Evolutionary conservation across 1,284 basidiomycete species (phyloP).

Genomic region (Ceratobasidium sp.): DNA sequence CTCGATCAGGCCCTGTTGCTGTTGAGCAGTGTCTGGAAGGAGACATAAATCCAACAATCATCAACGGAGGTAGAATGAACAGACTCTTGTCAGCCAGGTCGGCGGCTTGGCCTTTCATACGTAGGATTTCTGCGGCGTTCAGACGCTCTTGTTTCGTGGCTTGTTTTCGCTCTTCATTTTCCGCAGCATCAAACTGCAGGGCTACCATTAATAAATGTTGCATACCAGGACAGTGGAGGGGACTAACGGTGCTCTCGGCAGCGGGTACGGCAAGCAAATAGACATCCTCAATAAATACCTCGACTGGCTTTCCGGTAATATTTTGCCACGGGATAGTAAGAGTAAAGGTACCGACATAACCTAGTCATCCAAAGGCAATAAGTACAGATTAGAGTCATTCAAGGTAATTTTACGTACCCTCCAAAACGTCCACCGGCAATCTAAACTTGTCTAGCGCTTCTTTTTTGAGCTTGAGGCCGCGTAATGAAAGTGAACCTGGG

Average conservation of each 20-base stretch:
- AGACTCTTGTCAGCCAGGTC: slow-evolving; percentile 59
- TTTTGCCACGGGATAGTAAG: slow-evolving; percentile 97
- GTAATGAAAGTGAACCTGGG: slow-evolving; percentile 85
- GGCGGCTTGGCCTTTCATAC: slow-evolving; percentile 71
- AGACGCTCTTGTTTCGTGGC: slow-evolving; percentile 91
- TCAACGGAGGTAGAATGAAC: neutral
- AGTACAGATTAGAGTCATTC: slow-evolving; percentile 29
- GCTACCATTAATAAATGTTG: slow-evolving; percentile 28
- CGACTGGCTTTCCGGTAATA: slow-evolving; percentile 92
- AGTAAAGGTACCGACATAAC: slow-evolving; percentile 92
- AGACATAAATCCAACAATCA: neutral
- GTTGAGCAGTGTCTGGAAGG: slow-evolving; percentile 71
- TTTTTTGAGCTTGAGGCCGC: slow-evolving; percentile 90
- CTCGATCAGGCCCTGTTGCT: slow-evolving; percentile 85
- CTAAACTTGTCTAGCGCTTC: slow-evolving; percentile 96
- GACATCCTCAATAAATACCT: slow-evolving; percentile 93
- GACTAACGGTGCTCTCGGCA: slow-evolving; percentile 66
- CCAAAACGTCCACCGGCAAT: slow-evolving; percentile 94
- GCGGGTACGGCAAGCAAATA: slow-evolving; percentile 94
- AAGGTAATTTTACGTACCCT: slow-evolving; percentile 68
- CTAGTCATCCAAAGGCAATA: slow-evolving; percentile 59
- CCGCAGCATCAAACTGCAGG: slow-evolving; percentile 77
- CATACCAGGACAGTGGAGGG: neutral
- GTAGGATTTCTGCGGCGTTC: slow-evolving; percentile 89
- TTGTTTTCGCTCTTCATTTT: slow-evolving; percentile 87